Evolutionary conservation across 2,329 filamentous ascomycete species (phyloP).

Genomic region (Sporothrix inflata): DNA sequence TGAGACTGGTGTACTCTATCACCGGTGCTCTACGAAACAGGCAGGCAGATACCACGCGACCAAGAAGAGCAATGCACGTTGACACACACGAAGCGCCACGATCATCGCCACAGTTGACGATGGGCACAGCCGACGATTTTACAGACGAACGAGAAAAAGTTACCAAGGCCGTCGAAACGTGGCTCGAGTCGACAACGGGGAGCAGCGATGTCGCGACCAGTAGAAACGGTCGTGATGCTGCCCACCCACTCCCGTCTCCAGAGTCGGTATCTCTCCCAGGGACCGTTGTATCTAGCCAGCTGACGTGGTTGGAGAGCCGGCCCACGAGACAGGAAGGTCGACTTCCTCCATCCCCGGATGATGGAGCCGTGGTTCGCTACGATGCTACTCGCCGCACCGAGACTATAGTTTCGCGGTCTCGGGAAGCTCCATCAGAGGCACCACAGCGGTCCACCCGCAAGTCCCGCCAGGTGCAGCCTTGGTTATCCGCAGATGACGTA

Average conservation of each 20-base stretch:
- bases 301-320: background rate
- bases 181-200: conserved; percentile 19
- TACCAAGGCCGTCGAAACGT: conserved; percentile 18
- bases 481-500: too few relatives aligned
- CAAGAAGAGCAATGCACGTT: background rate
- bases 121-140: background rate
- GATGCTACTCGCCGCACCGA: background rate
- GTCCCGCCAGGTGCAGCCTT: too few relatives aligned
- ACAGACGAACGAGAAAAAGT: background rate
- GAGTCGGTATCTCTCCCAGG: background rate
- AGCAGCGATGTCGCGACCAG: background rate
- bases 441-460: background rate
- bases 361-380: background rate
- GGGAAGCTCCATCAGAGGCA: background rate
- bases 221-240: background rate
- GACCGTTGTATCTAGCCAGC: background rate
- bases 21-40: conserved; percentile 47
- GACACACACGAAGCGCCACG: background rate
- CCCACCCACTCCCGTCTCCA: background rate
- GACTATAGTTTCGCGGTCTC: background rate
- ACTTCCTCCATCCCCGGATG: background rate
- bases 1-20: conserved; percentile 71
- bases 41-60: background rate
- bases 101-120: background rate
- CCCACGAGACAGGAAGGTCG: background rate